phyloP scores from a whole-genome alignment of 257 asterid genomes.

The Primulina tabacum region DNA sequence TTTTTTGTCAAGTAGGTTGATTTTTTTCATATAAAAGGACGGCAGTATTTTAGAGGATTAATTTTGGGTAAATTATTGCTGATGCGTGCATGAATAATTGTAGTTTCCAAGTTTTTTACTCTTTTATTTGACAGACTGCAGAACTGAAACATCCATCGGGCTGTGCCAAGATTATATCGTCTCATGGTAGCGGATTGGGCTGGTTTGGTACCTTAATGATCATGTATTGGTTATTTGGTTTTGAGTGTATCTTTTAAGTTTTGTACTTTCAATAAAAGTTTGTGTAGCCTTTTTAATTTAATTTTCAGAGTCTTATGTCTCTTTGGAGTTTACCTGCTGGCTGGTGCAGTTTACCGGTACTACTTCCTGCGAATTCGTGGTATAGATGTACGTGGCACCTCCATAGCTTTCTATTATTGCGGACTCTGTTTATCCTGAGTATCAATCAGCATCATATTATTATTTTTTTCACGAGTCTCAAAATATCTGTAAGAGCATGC shows the following conservation, averaged over 20 bases:
- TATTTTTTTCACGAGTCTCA: background rate
- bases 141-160: conserved; percentile 88
- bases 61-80: background rate
- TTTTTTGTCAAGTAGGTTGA: background rate
- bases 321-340: conserved; percentile 74
- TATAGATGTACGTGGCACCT: conserved; percentile 65
- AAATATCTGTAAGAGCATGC: background rate
- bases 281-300: conserved; percentile 16
- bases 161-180: conserved; percentile 69
- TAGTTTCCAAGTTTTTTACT: conserved; percentile 27
- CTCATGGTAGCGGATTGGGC: conserved; percentile 64
- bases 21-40: background rate
- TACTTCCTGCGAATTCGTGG: conserved; percentile 78
- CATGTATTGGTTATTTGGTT: conserved; percentile 44
- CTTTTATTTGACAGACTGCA: conserved; percentile 48
- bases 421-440: conserved; percentile 13
- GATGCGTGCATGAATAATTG: conserved; percentile 1
- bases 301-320: conserved; percentile 64
- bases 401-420: background rate
- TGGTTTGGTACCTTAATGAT: conserved; percentile 72
- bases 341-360: conserved; percentile 74
- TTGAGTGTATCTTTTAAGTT: conserved; percentile 10
- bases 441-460: conserved; percentile 5
- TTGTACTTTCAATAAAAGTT: conserved; percentile 12
- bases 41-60: conserved; percentile 13